A percentile compares a stretch with the other conserved stretches of the same genome.
These are phyloP conservation scores for Halteria grandinella DNA, from an alignment of 73 alveolate genomes.

Conservation along the genomic window DNA sequence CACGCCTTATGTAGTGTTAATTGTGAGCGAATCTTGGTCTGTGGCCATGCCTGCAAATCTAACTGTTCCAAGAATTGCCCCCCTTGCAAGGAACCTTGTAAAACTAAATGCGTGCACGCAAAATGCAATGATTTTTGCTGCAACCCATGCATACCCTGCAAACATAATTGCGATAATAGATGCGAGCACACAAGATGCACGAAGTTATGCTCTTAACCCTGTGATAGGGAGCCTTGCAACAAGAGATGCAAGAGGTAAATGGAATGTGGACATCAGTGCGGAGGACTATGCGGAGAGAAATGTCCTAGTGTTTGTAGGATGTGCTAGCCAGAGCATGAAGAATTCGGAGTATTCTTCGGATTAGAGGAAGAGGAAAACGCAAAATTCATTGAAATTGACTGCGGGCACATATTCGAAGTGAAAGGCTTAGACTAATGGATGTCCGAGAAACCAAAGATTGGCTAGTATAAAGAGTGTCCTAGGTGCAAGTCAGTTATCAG, in stretches of 20 bases:
- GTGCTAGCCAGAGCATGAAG: slow-evolving; percentile 72
- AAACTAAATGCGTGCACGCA: slow-evolving; percentile 69
- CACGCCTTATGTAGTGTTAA: slow-evolving; percentile 69
- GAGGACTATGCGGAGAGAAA: slow-evolving; percentile 87
- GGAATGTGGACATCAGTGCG: slow-evolving; percentile 79
- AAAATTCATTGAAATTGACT: slow-evolving; percentile 71
- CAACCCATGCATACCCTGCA: slow-evolving; percentile 71
- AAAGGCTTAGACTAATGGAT: slow-evolving; percentile 69
- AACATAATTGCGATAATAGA: slow-evolving; percentile 56
- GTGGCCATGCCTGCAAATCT: slow-evolving; percentile 82
- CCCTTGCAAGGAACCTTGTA: slow-evolving; percentile 71
- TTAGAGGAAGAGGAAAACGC: slow-evolving; percentile 77
- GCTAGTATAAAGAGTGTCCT: slow-evolving; percentile 74
- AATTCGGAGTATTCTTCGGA: slow-evolving; percentile 79
- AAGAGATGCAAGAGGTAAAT: slow-evolving; percentile 57
- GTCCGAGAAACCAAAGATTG: slow-evolving; percentile 10
- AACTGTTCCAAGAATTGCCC: slow-evolving; percentile 69
- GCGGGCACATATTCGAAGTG: slow-evolving; percentile 77
- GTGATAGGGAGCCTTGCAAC: slow-evolving; percentile 71
- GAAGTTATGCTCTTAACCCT: slow-evolving; percentile 66
- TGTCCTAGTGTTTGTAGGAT: slow-evolving; percentile 83
- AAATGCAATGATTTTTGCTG: slow-evolving; percentile 71
- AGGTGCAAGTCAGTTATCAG: slow-evolving; percentile 69
- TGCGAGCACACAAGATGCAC: slow-evolving; percentile 73
- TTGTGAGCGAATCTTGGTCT: slow-evolving; percentile 67